A percentile compares a stretch with the other conserved stretches of the same genome.
These are phyloP conservation scores for Penicillium herquei DNA, from an alignment of 495 filamentous ascomycete genomes.

Conservation along the genomic window DNA sequence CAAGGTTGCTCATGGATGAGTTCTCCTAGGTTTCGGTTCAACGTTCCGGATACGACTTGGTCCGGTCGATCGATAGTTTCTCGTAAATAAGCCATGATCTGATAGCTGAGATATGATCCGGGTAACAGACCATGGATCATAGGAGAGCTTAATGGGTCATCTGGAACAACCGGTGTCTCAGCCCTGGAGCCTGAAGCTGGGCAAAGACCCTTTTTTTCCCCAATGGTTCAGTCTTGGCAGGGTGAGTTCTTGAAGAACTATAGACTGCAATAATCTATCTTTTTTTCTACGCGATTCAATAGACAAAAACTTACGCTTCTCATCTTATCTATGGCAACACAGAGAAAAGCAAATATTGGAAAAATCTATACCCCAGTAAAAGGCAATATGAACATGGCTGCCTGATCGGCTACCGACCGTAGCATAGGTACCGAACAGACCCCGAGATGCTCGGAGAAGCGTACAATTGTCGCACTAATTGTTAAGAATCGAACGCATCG, in stretches of 20 bases:
- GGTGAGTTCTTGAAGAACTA: too few relatives aligned
- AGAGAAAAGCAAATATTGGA: background rate
- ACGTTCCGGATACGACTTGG: background rate
- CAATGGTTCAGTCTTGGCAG: background rate
- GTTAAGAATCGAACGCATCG: constrained; percentile 17
- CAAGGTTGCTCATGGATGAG: too few relatives aligned
- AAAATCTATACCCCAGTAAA: background rate
- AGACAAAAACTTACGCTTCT: background rate
- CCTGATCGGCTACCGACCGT: constrained; percentile 2
- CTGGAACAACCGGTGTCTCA: background rate
- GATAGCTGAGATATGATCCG: background rate
- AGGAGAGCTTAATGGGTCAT: too few relatives aligned
- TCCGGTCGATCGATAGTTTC: too few relatives aligned
- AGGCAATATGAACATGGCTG: background rate
- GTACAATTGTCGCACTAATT: constrained; percentile 12
- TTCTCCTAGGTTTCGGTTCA: background rate
- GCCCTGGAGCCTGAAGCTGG: background rate
- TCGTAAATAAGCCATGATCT: background rate
- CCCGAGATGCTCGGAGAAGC: background rate
- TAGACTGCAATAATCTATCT: background rate
- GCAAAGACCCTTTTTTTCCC: background rate
- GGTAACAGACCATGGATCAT: too few relatives aligned
- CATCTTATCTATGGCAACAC: background rate
- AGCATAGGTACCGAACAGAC: background rate
- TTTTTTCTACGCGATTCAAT: background rate